These are phyloP conservation scores for Chlamydomonas asymmetrica DNA, from an alignment of 139 green algal genomes.

Conservation along the genomic window DNA sequence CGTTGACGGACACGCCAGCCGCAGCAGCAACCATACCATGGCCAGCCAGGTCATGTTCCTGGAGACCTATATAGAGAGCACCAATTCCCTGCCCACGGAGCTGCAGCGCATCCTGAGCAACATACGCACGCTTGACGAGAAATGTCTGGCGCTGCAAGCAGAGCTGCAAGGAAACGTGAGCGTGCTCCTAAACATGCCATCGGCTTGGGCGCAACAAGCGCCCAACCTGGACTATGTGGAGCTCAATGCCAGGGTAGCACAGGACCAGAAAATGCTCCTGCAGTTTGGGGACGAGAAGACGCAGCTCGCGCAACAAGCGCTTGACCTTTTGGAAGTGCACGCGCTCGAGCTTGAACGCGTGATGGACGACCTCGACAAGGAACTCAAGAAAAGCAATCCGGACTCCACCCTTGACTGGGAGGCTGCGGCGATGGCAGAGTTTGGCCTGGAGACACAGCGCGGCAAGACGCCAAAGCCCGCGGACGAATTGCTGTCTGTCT, in stretches of 20 bases:
- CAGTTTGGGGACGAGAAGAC: conserved; percentile 85
- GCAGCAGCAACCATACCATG: too few species aligned
- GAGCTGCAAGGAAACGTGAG: conserved; percentile 38
- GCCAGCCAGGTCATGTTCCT: conserved; percentile 66
- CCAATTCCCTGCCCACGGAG: conserved; percentile 60
- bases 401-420: too few species aligned
- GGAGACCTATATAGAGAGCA: conserved; percentile 75
- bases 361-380: conserved; percentile 54
- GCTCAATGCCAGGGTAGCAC: background rate
- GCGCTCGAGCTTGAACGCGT: conserved; percentile 59
- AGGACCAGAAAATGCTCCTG: conserved; percentile 63
- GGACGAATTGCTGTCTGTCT: too few species aligned
- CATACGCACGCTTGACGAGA: conserved; percentile 77
- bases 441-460: conserved; percentile 9
- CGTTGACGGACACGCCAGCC: too few species aligned
- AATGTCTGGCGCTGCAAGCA: conserved; percentile 44
- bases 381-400: conserved; percentile 39
- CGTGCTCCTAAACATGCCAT: conserved; percentile 32
- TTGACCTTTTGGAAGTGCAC: conserved; percentile 75
- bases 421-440: conserved; percentile 5
- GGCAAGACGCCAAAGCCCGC: conserved; percentile 32
- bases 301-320: conserved; percentile 55
- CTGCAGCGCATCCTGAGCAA: conserved; percentile 71
- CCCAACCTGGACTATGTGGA: conserved; percentile 24
- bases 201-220: conserved; percentile 9